Evolutionary conservation across 2,329 filamentous ascomycete species (phyloP), one percentile per base, ranked within the genome.

Genomic region (Diaporthe nobilis): DNA sequence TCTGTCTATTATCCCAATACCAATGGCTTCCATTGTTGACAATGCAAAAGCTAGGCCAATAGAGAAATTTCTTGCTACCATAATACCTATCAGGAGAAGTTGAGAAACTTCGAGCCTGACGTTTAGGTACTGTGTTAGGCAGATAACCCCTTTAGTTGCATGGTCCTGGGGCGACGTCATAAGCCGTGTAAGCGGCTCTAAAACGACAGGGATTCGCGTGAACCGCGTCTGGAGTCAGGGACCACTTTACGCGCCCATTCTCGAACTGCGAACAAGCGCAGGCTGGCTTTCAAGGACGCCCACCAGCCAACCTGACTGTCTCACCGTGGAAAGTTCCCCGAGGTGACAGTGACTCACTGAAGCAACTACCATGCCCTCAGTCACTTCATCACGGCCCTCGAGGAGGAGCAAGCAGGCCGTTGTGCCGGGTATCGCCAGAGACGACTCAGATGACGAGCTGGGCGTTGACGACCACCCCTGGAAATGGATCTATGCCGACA

Each of bases 361-460:
- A 31, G 58, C n/a, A 49, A 71, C 20, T 6, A 25, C 17, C 9
- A 77, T 77, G 76, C 65, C 73, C 7, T 53, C 73, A n/a, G 12
- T 37, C 6, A 22, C 39, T 28, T 73, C 71, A 39, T 58, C 49
- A 17, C 63, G 73, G 47, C 57, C 55, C 31, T 58, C 76, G 44
- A 77, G 72, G 63, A 72, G 65, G 71, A 47, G 73, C 61, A 77
- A 51, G 61, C 47, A 79, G 78, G 61, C 78, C 73, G 31, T 47
- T n/a, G 75, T 82, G 85, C 76, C 91, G 84, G 93, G 92, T 42
- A 88, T 95, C 15, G 85, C 87, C 9, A 89, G 94, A 80, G 94
- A 97, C 77, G 94, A 98, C 82, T 97, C 95, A 0, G 95, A 98
- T 82, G 95, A 98, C 83, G 96, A 98, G 83, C 90, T 97, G 34